Percentiles rank a stretch among this genome's conserved stretches.
Evolutionary conservation across 75 land plant genomes (phyloP).

Genomic region (Selaginella moellendorffii): DNA sequence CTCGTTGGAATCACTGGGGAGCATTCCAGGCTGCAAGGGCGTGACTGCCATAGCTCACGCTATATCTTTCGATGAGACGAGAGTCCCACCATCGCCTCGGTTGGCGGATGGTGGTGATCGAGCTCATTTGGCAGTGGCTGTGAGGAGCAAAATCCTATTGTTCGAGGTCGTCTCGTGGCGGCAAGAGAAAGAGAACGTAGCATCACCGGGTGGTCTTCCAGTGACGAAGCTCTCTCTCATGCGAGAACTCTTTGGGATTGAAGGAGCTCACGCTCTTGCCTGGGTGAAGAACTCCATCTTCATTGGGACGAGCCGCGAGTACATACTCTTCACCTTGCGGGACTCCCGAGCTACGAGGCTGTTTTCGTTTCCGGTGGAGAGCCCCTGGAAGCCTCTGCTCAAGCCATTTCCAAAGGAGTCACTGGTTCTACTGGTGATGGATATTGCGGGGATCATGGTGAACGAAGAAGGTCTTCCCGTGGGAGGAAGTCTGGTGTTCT

Average conservation of each 20-base stretch:
- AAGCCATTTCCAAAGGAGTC: constrained; percentile 40
- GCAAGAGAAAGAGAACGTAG: constrained; percentile 6
- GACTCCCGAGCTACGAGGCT: constrained; percentile 34
- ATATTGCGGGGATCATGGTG: constrained; percentile 63
- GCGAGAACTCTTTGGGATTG: constrained; percentile 47
- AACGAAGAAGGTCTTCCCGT: constrained; percentile 61
- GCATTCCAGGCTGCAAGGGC: background rate
- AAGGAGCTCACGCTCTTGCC: constrained; percentile 47
- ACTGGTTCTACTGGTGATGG: constrained; percentile 58
- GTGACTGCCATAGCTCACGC: background rate
- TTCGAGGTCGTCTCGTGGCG: constrained; percentile 30
- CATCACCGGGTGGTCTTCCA: constrained; percentile 13
- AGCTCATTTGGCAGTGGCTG: constrained; percentile 27
- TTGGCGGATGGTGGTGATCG: background rate
- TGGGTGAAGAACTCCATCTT: constrained; percentile 74
- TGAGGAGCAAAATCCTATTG: constrained; percentile 43
- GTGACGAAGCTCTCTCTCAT: constrained; percentile 22
- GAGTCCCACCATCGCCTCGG: no score
- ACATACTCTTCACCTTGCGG: constrained; percentile 28
- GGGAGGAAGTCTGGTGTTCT: constrained; percentile 68
- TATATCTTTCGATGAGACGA: background rate
- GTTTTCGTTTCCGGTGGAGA: constrained; percentile 54
- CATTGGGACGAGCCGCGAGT: constrained; percentile 50
- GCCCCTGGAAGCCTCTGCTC: constrained; percentile 34
- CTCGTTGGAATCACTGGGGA: background rate